These are phyloP conservation scores for Millerozyma miso DNA, from an alignment of 805 yeast species.

Conservation along the genomic window DNA sequence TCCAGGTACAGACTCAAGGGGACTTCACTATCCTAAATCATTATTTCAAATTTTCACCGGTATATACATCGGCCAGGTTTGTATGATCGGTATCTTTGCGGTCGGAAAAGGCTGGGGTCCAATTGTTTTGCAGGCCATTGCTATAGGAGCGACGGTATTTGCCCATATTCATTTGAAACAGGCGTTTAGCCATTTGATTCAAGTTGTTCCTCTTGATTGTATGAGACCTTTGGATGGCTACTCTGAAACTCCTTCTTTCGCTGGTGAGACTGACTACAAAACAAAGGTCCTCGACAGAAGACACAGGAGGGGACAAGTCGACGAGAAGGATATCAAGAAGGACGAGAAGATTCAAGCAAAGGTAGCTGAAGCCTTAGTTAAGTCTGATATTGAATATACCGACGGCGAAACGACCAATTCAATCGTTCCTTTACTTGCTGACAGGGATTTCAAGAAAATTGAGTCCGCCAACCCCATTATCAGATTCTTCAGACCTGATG, in stretches of 20 bases:
- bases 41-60: slow-evolving; percentile 86
- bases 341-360: slow-evolving; percentile 11
- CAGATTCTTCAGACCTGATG: slow-evolving; percentile 56
- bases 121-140: slow-evolving; percentile 66
- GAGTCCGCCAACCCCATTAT: slow-evolving; percentile 40
- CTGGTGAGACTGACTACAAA: slow-evolving; percentile 31
- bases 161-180: slow-evolving; percentile 58
- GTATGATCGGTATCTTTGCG: slow-evolving; percentile 79
- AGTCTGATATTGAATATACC: slow-evolving; percentile 7
- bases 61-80: slow-evolving; percentile 79
- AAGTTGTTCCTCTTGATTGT: slow-evolving; percentile 60
- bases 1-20: slow-evolving; percentile 72
- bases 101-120: slow-evolving; percentile 98
- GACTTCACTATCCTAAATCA: slow-evolving; percentile 83
- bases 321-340: slow-evolving; percentile 3
- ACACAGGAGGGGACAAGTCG: slow-evolving; percentile 4
- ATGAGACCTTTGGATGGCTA: slow-evolving; percentile 77
- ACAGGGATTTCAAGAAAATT: slow-evolving; percentile 47
- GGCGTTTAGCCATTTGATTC: slow-evolving; percentile 63
- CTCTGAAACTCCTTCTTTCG: slow-evolving; percentile 56
- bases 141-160: slow-evolving; percentile 61
- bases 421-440: slow-evolving; percentile 61
- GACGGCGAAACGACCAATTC: slow-evolving; percentile 7
- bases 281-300: slow-evolving; percentile 24
- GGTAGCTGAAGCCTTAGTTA: neutral